Conservation (phyloP, 2,329 filamentous ascomycete genomes). For the Cylindrodendrum hubeiense region DNA sequence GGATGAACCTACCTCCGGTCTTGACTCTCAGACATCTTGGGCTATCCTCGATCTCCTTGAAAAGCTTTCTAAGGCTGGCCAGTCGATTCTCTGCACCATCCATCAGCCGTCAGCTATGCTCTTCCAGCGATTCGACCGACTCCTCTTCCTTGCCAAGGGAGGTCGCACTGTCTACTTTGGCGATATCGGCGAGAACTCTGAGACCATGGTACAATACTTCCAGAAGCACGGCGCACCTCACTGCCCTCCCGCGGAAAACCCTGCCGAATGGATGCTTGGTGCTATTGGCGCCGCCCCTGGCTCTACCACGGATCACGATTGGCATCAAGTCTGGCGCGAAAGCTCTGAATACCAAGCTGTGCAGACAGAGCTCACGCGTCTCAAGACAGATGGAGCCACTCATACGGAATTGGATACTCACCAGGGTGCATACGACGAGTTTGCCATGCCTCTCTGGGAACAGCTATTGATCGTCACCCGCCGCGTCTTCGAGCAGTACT, state of each 20-base stretch:
- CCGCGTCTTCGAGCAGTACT: conserved; percentile 91
- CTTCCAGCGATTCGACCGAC: conserved; percentile 64
- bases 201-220: conserved; percentile 38
- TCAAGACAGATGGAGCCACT: conserved; percentile 63
- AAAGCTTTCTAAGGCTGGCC: conserved; percentile 68
- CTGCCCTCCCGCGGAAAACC: conserved; percentile 40
- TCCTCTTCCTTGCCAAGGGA: conserved; percentile 59
- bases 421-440: conserved; percentile 73
- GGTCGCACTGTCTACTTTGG: conserved; percentile 44
- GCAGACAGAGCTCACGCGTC: conserved; percentile 66
- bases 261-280: conserved; percentile 45
- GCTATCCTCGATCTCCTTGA: conserved; percentile 79
- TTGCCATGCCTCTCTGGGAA: conserved; percentile 78
- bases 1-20: conserved; percentile 67
- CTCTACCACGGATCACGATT: conserved; percentile 37
- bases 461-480: conserved; percentile 77
- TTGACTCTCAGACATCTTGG: conserved; percentile 74
- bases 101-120: conserved; percentile 60
- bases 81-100: conserved; percentile 65
- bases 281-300: conserved; percentile 43
- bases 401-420: conserved; percentile 44
- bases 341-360: conserved; percentile 63
- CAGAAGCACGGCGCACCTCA: conserved; percentile 33
- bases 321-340: conserved; percentile 45
- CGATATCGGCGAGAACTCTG: conserved; percentile 42